Percentiles rank a stretch among this genome's conserved stretches.
phyloP scores from a whole-genome alignment of 2,329 filamentous ascomycete species.

The Arthrinium phaeospermum region DNA sequence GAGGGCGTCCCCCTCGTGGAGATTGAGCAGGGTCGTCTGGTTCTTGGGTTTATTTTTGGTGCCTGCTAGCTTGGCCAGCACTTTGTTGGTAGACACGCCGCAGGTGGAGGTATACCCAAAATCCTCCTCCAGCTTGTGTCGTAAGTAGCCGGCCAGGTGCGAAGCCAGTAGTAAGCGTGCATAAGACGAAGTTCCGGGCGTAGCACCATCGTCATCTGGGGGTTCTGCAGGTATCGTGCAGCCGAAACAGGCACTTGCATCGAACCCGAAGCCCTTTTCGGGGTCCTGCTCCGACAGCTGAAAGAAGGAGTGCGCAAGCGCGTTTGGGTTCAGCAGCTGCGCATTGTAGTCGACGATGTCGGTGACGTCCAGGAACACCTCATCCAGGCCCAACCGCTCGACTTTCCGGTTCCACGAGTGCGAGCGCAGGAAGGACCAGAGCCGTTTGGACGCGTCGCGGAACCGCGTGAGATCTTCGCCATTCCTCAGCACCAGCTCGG shows the following conservation, averaged over 20 bases:
- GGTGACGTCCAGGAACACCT: slow-evolving; percentile 85
- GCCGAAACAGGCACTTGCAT: slow-evolving; percentile 72
- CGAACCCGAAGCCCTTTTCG: slow-evolving; percentile 78
- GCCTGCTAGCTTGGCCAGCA: slow-evolving; percentile 84
- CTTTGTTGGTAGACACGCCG: slow-evolving; percentile 86
- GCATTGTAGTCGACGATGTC: slow-evolving; percentile 86
- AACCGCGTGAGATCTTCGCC: slow-evolving; percentile 88
- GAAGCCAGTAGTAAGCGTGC: slow-evolving; percentile 77
- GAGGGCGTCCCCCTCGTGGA: slow-evolving; percentile 60
- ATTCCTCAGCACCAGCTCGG: slow-evolving; percentile 82
- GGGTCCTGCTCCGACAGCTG: slow-evolving; percentile 75
- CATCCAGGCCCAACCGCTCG: slow-evolving; percentile 88
- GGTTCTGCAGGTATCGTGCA: slow-evolving; percentile 46
- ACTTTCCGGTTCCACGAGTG: slow-evolving; percentile 80
- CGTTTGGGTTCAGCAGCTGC: slow-evolving; percentile 69
- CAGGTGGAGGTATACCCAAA: slow-evolving; percentile 88
- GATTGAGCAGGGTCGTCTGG: slow-evolving; percentile 82
- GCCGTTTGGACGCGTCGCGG: slow-evolving; percentile 80
- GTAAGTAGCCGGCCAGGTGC: slow-evolving; percentile 78
- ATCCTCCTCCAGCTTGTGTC: slow-evolving; percentile 73
- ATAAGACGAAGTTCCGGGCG: slow-evolving; percentile 46
- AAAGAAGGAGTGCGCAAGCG: slow-evolving; percentile 77
- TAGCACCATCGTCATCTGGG: slow-evolving; percentile 29
- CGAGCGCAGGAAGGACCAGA: slow-evolving; percentile 74
- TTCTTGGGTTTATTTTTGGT: slow-evolving; percentile 84